Evolutionary conservation across 306 rosid genomes (phyloP).

Genomic region (Arachis stenosperma): DNA sequence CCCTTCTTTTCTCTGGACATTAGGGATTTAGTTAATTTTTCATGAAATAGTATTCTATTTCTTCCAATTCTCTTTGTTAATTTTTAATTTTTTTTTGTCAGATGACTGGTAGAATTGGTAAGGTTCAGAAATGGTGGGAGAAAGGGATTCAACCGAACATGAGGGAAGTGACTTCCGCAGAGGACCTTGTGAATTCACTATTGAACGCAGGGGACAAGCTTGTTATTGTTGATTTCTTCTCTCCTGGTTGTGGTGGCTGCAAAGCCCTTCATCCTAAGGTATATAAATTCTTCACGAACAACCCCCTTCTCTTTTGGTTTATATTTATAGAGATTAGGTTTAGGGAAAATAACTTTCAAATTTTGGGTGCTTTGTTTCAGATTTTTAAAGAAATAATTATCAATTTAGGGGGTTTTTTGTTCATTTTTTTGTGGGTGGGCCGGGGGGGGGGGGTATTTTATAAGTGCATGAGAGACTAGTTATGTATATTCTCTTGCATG

Average conservation of each 20-base stretch:
- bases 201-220: slow-evolving; percentile 76
- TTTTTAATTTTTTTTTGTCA: slow-evolving; percentile 31
- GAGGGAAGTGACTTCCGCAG: slow-evolving; percentile 72
- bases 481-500: too few species aligned
- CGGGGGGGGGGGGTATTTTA: too few species aligned
- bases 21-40: not conserved
- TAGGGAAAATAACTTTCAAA: too few species aligned
- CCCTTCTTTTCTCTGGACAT: not conserved
- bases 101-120: slow-evolving; percentile 60
- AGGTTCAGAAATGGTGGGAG: slow-evolving; percentile 88
- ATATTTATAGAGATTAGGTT: too few species aligned
- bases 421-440: too few species aligned
- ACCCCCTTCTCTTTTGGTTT: not conserved
- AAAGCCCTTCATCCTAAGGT: slow-evolving; percentile 96
- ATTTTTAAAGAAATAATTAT: too few species aligned
- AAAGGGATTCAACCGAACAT: slow-evolving; percentile 78
- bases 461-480: too few species aligned
- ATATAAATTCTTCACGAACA: not conserved
- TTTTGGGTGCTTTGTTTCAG: too few species aligned
- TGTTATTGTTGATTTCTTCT: slow-evolving; percentile 81
- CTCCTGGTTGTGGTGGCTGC: slow-evolving; percentile 99
- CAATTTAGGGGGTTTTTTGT: too few species aligned
- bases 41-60: not conserved
- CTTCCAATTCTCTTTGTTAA: not conserved
- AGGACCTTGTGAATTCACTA: slow-evolving; percentile 81